These are phyloP conservation scores for Microdochium paspali DNA, from an alignment of 2,329 filamentous ascomycete genomes.

Conservation along the genomic window DNA sequence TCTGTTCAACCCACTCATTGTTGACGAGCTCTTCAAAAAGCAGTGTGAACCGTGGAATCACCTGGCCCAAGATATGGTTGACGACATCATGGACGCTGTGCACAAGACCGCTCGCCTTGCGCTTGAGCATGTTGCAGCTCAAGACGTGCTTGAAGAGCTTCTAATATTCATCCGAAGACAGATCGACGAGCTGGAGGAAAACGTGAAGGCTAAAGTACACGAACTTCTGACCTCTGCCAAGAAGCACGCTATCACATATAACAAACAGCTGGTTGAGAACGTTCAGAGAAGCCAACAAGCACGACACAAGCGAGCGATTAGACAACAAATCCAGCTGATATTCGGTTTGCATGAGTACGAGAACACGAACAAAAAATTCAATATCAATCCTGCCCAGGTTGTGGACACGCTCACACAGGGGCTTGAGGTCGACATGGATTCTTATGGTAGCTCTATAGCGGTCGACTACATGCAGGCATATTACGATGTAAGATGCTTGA, in stretches of 20 bases:
- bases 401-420: not conserved
- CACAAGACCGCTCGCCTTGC: conserved; percentile 34
- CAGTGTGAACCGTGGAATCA: conserved; percentile 45
- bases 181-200: conserved; percentile 16
- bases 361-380: not conserved
- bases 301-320: not conserved
- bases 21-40: conserved; percentile 49
- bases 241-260: conserved; percentile 44
- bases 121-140: conserved; percentile 29
- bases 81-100: conserved; percentile 35
- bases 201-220: conserved; percentile 30
- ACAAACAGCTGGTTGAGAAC: conserved; percentile 32
- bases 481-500: conserved; percentile 9
- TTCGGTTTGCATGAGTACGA: not conserved
- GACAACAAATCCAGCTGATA: not conserved
- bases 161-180: conserved; percentile 29
- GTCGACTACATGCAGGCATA: conserved; percentile 25
- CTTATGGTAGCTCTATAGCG: conserved; percentile 18
- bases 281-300: conserved; percentile 18
- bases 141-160: conserved; percentile 25
- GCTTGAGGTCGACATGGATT: conserved; percentile 14
- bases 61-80: conserved; percentile 35
- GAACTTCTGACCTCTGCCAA: conserved; percentile 34
- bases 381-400: not conserved
- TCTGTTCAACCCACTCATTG: conserved; percentile 48